These are phyloP conservation scores for Boletus pseudopeckii DNA, from an alignment of 768 basidiomycete species.

Conservation along the genomic window DNA sequence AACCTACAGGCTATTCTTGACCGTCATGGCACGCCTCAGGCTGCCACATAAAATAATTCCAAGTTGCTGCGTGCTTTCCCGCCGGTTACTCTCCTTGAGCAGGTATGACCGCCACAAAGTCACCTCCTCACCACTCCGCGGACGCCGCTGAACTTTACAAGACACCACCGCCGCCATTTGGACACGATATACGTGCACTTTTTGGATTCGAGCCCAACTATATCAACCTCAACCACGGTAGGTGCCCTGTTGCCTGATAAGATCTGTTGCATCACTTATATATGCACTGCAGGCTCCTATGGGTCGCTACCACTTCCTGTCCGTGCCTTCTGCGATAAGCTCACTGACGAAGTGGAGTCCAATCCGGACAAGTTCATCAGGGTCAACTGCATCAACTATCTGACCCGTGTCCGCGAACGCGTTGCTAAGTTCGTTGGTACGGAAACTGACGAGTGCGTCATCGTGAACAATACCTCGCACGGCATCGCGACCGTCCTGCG, in stretches of 20 bases:
- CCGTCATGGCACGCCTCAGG: not conserved
- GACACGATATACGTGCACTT: conserved; percentile 50
- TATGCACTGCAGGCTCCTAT: conserved; percentile 55
- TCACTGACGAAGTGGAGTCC: conserved; percentile 43
- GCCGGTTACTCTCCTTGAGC: not conserved
- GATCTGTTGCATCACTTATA: not conserved
- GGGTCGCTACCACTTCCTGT: conserved; percentile 57
- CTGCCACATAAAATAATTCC: too few relatives aligned
- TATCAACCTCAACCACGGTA: conserved; percentile 65
- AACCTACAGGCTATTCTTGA: not conserved
- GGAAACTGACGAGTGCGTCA: conserved; percentile 54
- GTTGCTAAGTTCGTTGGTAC: conserved; percentile 51
- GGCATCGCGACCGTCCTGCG: conserved; percentile 59
- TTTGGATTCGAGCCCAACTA: conserved; percentile 58
- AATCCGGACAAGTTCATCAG: conserved; percentile 58
- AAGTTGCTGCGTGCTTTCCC: not conserved
- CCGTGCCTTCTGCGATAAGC: conserved; percentile 39
- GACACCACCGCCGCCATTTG: conserved; percentile 44
- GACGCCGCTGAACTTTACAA: conserved; percentile 18
- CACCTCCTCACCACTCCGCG: not conserved
- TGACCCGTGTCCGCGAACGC: conserved; percentile 40
- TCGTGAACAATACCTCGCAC: conserved; percentile 34
- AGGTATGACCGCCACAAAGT: conserved; percentile 6
- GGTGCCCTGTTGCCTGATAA: not conserved
- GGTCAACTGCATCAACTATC: conserved; percentile 32